These are phyloP conservation scores for Fusarium metavorans DNA, from an alignment of 2,329 filamentous ascomycete species.

Conservation along the genomic window DNA sequence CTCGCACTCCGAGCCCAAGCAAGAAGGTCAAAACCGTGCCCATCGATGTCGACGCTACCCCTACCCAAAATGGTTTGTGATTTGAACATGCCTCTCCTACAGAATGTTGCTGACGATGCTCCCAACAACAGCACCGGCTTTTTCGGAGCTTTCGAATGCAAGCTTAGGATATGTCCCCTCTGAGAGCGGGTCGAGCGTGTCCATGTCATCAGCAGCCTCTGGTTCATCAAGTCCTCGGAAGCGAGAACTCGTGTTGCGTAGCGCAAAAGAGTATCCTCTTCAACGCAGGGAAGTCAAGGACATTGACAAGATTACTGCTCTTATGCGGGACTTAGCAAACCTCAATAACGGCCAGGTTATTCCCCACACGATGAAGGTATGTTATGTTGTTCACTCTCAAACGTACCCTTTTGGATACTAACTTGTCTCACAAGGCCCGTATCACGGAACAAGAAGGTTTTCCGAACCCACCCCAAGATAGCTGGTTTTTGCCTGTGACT, in stretches of 20 bases:
- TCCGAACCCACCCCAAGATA: constrained; percentile 12
- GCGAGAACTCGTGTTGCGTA: neutral
- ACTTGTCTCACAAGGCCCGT: neutral
- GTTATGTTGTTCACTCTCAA: neutral
- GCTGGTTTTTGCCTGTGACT: constrained; percentile 7
- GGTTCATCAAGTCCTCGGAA: neutral
- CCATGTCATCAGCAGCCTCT: neutral
- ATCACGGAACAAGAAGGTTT: constrained; percentile 4
- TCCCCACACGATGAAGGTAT: neutral
- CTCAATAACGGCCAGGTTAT: neutral
- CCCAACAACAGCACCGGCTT: neutral
- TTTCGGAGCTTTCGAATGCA: neutral
- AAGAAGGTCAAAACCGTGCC: neutral
- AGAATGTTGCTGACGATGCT: neutral
- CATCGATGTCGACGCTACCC: neutral
- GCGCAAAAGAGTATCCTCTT: neutral
- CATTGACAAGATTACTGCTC: neutral
- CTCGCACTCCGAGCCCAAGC: neutral
- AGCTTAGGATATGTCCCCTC: neutral
- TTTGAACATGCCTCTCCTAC: neutral
- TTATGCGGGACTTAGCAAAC: neutral
- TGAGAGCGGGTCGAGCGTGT: neutral
- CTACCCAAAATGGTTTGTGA: neutral
- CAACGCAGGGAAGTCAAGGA: neutral
- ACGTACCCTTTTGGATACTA: neutral